These are phyloP conservation scores for Fusarium denticulatum DNA, from an alignment of 2,329 filamentous ascomycete species.

Conservation along the genomic window DNA sequence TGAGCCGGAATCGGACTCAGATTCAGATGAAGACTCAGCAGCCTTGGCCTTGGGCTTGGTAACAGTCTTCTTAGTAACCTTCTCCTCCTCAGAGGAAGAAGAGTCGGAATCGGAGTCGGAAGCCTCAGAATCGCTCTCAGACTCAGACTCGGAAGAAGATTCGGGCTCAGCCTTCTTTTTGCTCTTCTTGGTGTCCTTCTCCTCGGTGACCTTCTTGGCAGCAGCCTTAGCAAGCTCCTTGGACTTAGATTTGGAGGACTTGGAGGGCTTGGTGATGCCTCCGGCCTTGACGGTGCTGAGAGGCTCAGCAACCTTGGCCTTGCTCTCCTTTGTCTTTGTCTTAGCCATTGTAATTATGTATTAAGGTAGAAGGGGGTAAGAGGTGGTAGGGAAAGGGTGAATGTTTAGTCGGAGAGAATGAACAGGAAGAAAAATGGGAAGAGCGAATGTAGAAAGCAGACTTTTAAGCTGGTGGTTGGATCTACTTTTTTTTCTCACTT, in stretches of 20 bases:
- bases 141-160: slow-evolving; percentile 54
- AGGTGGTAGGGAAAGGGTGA: neutral
- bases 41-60: slow-evolving; percentile 46
- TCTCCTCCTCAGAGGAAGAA: slow-evolving; percentile 50
- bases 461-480: slow-evolving; percentile 42
- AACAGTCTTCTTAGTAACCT: slow-evolving; percentile 50
- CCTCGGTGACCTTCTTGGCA: slow-evolving; percentile 60
- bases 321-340: slow-evolving; percentile 67
- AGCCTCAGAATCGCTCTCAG: slow-evolving; percentile 53
- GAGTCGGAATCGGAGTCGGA: slow-evolving; percentile 49
- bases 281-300: slow-evolving; percentile 70
- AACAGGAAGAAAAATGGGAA: slow-evolving; percentile 27
- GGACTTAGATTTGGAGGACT: slow-evolving; percentile 71
- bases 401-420: slow-evolving; percentile 19
- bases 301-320: slow-evolving; percentile 62
- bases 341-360: slow-evolving; percentile 68
- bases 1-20: slow-evolving; percentile 39
- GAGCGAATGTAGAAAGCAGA: slow-evolving; percentile 31
- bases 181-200: slow-evolving; percentile 61
- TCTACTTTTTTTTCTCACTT: slow-evolving; percentile 44
- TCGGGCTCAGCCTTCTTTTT: slow-evolving; percentile 57
- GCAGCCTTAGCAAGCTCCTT: slow-evolving; percentile 73
- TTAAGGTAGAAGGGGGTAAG: slow-evolving; percentile 19
- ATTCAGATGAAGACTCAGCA: slow-evolving; percentile 47
- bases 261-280: slow-evolving; percentile 73